Evolutionary conservation across 1,284 basidiomycete genomes (phyloP), one percentile per base, ranked within the genome.

Genomic region (Phellinidium pouzarii): DNA sequence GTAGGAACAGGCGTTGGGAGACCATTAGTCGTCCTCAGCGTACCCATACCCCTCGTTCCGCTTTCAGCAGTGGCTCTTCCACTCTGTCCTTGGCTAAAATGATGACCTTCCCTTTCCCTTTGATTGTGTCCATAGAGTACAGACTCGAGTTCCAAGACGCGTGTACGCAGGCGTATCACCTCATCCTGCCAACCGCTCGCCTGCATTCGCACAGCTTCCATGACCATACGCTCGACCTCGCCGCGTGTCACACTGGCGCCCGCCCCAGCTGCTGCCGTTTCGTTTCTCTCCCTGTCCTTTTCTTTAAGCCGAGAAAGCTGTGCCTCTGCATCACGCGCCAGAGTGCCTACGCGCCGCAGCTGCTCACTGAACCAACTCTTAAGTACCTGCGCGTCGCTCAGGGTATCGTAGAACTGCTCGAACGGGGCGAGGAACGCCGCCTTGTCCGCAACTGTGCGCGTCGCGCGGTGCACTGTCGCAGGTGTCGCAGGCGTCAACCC

Each of bases 391-490:
- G 84, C 80, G 63, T 88, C 85, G 55, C 81, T 78, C 34, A 91
- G 74, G 1, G 86, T 81, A 55, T 87, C 84, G 61, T 89, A 90
- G 66, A 91, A 89, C 54, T 75, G 64, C 62, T 85, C 85, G 58
- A 91, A 91, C 1, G 84, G 85, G 0, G 82, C 78, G 47, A 90
- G 68, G 64, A 91, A 90, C 17, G 84, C 80, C 0, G 77, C 71
- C 62, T 83, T 85, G 52, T 54, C 51, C 53, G 65, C 50, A 46
- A 62, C 52, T 49, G 61, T 45, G 58, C 25, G 27, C 27, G 49
- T 31, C 17, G 45, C 49, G 20, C 47, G 54, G 22, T 52, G 50
- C 14, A 48, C 22, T n/a, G 54, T 56, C 37, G 50, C 54, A 19
- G 54, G 54, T 8, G 54, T 56, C 44, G 38, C 44, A 22, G 54